These are phyloP conservation scores for Tricholoma saponaceum DNA, from an alignment of 768 basidiomycete genomes.

Conservation along the genomic window DNA sequence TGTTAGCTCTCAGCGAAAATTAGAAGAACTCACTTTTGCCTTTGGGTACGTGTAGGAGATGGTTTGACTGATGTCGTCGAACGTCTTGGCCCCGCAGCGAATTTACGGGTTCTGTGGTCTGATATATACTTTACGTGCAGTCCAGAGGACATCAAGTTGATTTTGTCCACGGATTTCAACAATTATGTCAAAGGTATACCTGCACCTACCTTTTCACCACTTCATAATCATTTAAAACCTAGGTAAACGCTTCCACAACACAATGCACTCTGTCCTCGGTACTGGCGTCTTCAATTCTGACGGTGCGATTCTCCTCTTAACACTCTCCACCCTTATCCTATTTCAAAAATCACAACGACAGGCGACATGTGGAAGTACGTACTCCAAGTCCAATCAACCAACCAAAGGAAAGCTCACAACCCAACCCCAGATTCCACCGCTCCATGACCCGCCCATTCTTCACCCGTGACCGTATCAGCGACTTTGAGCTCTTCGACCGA, in stretches of 20 bases:
- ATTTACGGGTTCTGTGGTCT: constrained; percentile 41
- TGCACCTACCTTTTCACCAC: background rate
- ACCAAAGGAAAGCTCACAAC: background rate
- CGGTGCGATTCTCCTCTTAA: constrained; percentile 36
- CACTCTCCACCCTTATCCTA: background rate
- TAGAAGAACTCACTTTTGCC: background rate
- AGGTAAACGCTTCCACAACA: constrained; percentile 41
- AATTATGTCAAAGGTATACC: constrained; percentile 62
- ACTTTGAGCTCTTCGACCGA: constrained; percentile 59
- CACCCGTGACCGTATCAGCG: constrained; percentile 51
- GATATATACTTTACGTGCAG: constrained; percentile 43
- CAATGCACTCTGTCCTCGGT: constrained; percentile 49
- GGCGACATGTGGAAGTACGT: constrained; percentile 52
- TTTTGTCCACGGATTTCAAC: constrained; percentile 53
- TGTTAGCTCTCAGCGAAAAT: background rate
- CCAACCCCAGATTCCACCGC: constrained; percentile 48
- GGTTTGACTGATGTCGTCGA: constrained; percentile 31
- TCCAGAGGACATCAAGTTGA: constrained; percentile 54
- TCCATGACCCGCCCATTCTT: constrained; percentile 64
- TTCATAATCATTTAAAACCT: background rate
- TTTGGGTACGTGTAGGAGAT: constrained; percentile 36
- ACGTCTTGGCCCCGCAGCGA: constrained; percentile 38
- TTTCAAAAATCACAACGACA: too few relatives aligned
- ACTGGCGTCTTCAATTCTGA: constrained; percentile 69
- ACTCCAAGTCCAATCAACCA: background rate